Conservation (phyloP, 2,329 filamentous ascomycete genomes). For the Fusarium metavorans region DNA sequence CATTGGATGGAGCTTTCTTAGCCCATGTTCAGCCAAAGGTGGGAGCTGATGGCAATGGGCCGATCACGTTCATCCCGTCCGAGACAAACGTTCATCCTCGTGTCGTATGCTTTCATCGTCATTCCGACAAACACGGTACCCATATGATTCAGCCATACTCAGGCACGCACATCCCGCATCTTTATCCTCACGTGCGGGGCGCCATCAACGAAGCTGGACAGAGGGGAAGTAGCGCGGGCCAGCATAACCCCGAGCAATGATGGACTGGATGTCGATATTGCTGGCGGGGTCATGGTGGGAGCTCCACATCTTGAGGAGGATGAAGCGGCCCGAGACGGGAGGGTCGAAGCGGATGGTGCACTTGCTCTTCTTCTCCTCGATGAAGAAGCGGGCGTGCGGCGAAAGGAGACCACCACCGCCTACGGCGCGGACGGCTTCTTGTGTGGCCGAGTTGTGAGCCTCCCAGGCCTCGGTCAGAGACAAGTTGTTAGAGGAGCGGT, state of each 20-base stretch:
- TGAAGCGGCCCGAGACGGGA: slow-evolving; percentile 82
- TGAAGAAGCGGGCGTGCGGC: slow-evolving; percentile 85
- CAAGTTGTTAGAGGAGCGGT: slow-evolving; percentile 25
- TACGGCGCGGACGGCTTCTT: slow-evolving; percentile 68
- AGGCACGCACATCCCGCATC: background rate
- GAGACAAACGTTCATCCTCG: background rate
- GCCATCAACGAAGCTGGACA: slow-evolving; percentile 66
- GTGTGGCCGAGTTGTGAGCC: slow-evolving; percentile 64
- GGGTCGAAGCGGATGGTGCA: slow-evolving; percentile 90
- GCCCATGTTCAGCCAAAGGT: background rate
- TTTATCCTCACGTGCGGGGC: background rate
- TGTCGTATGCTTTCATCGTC: slow-evolving; percentile 19
- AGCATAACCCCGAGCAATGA: slow-evolving; percentile 85
- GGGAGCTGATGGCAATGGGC: background rate
- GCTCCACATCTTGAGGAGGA: slow-evolving; percentile 92
- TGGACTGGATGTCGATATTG: slow-evolving; percentile 92
- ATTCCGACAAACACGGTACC: slow-evolving; percentile 1
- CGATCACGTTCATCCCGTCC: background rate
- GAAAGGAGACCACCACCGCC: slow-evolving; percentile 72
- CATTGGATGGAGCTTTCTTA: background rate
- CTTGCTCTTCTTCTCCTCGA: slow-evolving; percentile 83
- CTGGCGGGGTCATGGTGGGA: slow-evolving; percentile 71
- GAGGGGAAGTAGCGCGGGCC: slow-evolving; percentile 87
- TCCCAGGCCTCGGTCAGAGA: slow-evolving; percentile 55
- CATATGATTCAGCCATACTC: background rate